Evolutionary conservation across 257 asterid genomes (phyloP).

Genomic region (Hygrophila difformis): DNA sequence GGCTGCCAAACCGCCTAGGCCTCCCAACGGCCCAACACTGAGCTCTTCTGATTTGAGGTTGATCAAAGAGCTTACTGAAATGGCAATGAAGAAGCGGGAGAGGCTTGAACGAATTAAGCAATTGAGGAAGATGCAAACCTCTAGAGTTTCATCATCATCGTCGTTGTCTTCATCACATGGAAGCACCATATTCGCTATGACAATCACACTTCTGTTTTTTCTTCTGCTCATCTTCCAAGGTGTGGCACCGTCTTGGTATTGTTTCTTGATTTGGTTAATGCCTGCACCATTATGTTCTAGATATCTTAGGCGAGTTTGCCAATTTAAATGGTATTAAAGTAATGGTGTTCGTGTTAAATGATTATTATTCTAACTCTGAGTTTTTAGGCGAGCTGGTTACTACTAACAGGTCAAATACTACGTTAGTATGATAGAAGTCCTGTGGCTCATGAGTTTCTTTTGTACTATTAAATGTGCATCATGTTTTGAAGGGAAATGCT

Average conservation of each 20-base stretch:
- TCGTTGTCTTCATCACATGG: conserved; percentile 19
- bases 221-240: conserved; percentile 57
- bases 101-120: conserved; percentile 37
- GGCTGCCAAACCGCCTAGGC: conserved; percentile 56
- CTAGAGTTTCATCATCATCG: conserved; percentile 22
- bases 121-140: conserved; percentile 35
- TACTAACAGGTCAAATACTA: too few relatives aligned
- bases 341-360: too few relatives aligned
- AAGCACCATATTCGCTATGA: conserved; percentile 36
- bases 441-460: too few relatives aligned
- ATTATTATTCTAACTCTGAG: too few relatives aligned
- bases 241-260: conserved; percentile 16
- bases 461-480: too few relatives aligned
- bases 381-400: too few relatives aligned
- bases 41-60: conserved; percentile 50
- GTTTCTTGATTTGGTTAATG: not conserved
- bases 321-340: too few relatives aligned
- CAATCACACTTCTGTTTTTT: conserved; percentile 41
- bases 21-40: conserved; percentile 55
- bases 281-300: not conserved
- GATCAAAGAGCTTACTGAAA: conserved; percentile 38
- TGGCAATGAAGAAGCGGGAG: conserved; percentile 40
- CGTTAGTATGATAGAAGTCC: too few relatives aligned
- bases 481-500: too few relatives aligned
- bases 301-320: too few relatives aligned